Conservation (phyloP, 2,329 filamentous ascomycete species). For the Bipolaris gigantea region DNA sequence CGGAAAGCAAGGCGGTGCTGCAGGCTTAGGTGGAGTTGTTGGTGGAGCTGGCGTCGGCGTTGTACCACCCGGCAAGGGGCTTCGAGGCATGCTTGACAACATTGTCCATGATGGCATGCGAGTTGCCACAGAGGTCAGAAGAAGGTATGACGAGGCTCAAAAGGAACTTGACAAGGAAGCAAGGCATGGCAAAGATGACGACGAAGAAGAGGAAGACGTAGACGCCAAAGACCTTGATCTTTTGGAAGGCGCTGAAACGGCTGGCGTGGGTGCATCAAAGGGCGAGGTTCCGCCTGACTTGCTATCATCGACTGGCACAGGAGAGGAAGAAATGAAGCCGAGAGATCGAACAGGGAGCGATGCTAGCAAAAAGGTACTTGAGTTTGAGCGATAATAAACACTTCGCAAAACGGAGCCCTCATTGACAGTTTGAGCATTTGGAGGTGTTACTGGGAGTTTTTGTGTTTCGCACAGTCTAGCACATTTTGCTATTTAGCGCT, state of each 20-base stretch:
- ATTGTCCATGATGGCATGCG: constrained; percentile 98
- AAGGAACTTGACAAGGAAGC: constrained; percentile 83
- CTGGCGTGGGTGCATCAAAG: constrained; percentile 43
- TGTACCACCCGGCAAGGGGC: constrained; percentile 68
- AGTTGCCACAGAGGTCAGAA: constrained; percentile 86
- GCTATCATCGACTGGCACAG: constrained; percentile 21
- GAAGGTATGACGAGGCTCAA: constrained; percentile 94
- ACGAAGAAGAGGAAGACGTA: constrained; percentile 67
- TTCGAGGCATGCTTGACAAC: constrained; percentile 92
- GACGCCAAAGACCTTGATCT: constrained; percentile 49
- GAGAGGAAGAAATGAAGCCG: constrained; percentile 29
- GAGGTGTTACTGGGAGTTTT: constrained; percentile 5
- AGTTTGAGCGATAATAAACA: constrained; percentile 42
- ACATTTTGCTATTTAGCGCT: not conserved
- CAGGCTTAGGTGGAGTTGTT: constrained; percentile 49
- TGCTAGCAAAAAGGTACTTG: constrained; percentile 41
- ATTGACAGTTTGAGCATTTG: not conserved
- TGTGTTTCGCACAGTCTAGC: no score
- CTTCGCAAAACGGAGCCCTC: not conserved
- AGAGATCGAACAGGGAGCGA: constrained; percentile 39
- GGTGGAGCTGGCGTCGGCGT: constrained; percentile 54
- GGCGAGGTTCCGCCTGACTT: constrained; percentile 21
- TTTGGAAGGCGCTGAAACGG: constrained; percentile 55
- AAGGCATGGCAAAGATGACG: constrained; percentile 56
- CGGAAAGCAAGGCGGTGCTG: constrained; percentile 49